A percentile compares a stretch with the other conserved stretches of the same genome.
phyloP scores from a whole-genome alignment of 176 grass and related monocot species.

The Zoysia pacifica region DNA sequence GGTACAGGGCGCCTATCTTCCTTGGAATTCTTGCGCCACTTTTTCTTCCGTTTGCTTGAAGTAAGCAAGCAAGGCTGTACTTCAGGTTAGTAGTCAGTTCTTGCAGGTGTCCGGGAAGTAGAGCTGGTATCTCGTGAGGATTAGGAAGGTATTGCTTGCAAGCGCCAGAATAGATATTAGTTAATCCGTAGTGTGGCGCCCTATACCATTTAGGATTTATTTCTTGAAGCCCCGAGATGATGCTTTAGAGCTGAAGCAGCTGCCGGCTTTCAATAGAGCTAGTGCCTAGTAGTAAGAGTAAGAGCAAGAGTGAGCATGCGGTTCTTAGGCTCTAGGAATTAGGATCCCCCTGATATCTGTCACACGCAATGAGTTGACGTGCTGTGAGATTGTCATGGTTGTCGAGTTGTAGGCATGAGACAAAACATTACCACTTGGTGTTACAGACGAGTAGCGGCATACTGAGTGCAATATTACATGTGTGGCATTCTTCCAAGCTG shows the following conservation, averaged over 20 bases:
- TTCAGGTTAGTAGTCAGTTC: too few species aligned
- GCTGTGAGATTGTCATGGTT: not conserved
- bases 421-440: not conserved
- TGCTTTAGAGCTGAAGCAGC: too few species aligned
- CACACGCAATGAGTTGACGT: slow-evolving; percentile 3
- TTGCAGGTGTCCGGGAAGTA: not conserved
- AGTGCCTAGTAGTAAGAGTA: not conserved
- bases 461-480: not conserved
- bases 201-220: not conserved
- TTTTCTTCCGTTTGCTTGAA: too few species aligned
- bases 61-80: too few species aligned
- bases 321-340: not conserved
- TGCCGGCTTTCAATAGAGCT: too few species aligned
- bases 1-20: too few species aligned
- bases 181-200: not conserved
- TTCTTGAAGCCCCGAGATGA: not conserved
- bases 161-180: not conserved
- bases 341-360: not conserved
- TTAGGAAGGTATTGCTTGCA: not conserved
- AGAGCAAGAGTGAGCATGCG: not conserved
- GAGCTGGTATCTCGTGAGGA: not conserved
- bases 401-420: slow-evolving; percentile 29
- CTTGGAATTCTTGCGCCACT: too few species aligned
- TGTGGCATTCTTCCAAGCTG: not conserved
- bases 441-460: not conserved